Conservation (phyloP, 768 basidiomycete genomes). For the Erythrobasidium yunnanense region DNA sequence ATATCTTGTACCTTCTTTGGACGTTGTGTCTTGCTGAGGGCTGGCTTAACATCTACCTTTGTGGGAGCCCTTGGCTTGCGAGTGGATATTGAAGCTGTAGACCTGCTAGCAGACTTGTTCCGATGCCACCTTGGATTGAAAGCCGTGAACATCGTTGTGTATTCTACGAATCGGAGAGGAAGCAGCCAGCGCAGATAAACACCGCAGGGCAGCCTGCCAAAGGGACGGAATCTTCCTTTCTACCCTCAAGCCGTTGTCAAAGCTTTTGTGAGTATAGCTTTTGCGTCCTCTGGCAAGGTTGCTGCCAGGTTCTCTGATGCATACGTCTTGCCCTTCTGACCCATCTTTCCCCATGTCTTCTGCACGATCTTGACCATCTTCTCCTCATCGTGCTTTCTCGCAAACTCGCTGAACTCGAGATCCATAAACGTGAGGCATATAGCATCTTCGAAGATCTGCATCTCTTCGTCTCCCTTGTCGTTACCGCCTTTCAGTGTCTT, state of each 20-base stretch:
- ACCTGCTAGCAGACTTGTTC: too few species aligned
- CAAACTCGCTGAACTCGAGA: constrained; percentile 19
- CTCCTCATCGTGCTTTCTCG: constrained; percentile 15
- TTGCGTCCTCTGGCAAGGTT: background rate
- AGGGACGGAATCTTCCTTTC: background rate
- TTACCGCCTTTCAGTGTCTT: constrained; percentile 20
- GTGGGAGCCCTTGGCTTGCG: too few species aligned
- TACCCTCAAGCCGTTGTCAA: background rate
- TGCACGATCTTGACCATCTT: constrained; percentile 24
- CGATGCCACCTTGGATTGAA: too few species aligned
- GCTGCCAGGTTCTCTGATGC: constrained; percentile 9
- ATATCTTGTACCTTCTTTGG: too few species aligned
- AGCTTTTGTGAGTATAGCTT: background rate
- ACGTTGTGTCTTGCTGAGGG: too few species aligned
- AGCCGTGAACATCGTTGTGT: too few species aligned
- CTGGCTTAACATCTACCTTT: too few species aligned
- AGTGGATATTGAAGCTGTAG: too few species aligned
- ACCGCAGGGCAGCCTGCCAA: too few species aligned
- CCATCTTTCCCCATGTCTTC: constrained; percentile 28
- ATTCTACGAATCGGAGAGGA: too few species aligned
- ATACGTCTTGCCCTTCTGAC: background rate
- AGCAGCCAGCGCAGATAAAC: too few species aligned
- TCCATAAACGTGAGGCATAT: constrained; percentile 24
- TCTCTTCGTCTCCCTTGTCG: constrained; percentile 22
- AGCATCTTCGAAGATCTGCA: constrained; percentile 19